These are phyloP conservation scores for Aspergillus neoniger DNA, from an alignment of 2,329 filamentous ascomycete genomes.

Conservation along the genomic window DNA sequence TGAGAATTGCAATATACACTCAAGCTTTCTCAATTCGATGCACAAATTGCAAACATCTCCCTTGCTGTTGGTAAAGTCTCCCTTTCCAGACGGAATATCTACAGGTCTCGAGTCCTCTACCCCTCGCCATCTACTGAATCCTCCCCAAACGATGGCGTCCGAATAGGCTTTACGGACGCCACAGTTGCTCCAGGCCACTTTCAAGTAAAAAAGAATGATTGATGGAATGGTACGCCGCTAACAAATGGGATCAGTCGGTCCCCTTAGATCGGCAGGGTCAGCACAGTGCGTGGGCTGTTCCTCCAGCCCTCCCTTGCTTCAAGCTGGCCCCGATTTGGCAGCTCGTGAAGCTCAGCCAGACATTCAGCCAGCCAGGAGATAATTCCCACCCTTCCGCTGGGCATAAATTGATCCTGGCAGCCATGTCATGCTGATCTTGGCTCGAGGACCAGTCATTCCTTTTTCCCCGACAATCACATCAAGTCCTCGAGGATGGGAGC, in stretches of 20 bases:
- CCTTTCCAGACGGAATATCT: background rate
- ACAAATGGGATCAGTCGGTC: background rate
- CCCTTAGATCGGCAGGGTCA: conserved; percentile 28
- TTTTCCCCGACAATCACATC: background rate
- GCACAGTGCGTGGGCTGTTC: background rate
- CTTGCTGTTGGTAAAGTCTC: background rate
- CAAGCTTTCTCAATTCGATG: background rate
- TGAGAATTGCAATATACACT: background rate
- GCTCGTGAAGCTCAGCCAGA: background rate
- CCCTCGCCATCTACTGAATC: background rate
- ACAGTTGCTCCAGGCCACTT: background rate
- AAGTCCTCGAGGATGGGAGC: conserved; percentile 24
- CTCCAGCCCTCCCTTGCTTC: conserved; percentile 4
- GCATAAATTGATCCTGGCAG: background rate
- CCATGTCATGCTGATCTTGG: background rate
- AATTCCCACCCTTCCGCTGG: background rate
- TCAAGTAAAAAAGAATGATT: background rate
- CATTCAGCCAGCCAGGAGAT: background rate
- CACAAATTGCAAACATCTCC: background rate
- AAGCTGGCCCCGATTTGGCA: conserved; percentile 6
- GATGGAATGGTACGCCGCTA: background rate
- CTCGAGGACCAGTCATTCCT: background rate
- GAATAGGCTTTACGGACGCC: background rate
- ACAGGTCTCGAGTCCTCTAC: too few relatives aligned
- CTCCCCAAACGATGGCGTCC: background rate